Evolutionary conservation across 2,329 filamentous ascomycete genomes (phyloP), one percentile per base, ranked within the genome.

Genomic region (Zasmidium citrigriseum): DNA sequence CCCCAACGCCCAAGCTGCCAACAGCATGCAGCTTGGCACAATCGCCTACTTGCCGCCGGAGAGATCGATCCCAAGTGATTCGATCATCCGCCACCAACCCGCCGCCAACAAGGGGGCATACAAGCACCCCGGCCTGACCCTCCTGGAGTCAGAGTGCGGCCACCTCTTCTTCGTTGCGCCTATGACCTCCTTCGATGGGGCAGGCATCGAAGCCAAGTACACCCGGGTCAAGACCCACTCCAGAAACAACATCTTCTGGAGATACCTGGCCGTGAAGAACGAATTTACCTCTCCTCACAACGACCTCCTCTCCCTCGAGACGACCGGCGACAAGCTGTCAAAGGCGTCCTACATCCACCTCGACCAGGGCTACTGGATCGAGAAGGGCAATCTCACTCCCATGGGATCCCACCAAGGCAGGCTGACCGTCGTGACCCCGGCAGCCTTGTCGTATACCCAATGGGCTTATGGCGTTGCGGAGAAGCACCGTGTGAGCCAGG

Each of bases 341-440:
- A 55, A 55, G 45, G 14, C 14, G 7, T 25, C 53, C 9, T 55
- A 55, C 23, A 16, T 29, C n/a, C 25, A 55, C 18, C 46, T 55
- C 16, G 53, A 38, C 46, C 12, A 23, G 3, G 53, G 53, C 45
- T 55, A 38, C 53, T 55, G 53, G 53, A 55, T 55, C 18, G 53
- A 55, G 53, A 41, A 25, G 18, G 53, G 27, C 18, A 38, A 45
- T 18, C 50, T 55, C 25, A 18, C 53, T 14, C 9, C 10, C n/a
- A 25, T 44, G 34, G 34, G 34, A 11, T 11, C 46, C n/a, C 24
- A 38, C 21, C 21, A 21, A 16, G 10, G 18, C 20, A 46, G 27
- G 4, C 46, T 14, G 20, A 21, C 9, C 25, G n/a, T 4, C 22
- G 29, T 55, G 24, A 34, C 24, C 14, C 9, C 4, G 3, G 16